Percentiles rank a stretch among this genome's conserved stretches.
Evolutionary conservation across 2,329 filamentous ascomycete species (phyloP).

Genomic region (Stemphylium beticola): DNA sequence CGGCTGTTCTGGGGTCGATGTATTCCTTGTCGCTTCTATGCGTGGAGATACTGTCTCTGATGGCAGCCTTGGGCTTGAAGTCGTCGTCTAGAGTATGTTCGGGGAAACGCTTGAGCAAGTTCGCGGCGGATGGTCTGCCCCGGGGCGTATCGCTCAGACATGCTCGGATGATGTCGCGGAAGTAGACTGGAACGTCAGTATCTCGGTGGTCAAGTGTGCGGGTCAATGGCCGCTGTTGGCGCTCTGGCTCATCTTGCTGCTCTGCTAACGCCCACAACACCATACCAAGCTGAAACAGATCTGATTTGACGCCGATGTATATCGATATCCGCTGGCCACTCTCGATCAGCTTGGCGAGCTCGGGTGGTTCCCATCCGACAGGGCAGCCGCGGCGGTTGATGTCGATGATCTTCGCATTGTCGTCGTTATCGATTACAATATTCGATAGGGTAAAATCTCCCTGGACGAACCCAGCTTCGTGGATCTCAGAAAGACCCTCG

Average conservation of each 20-base stretch:
- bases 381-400: constrained; percentile 98
- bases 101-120: constrained; percentile 62
- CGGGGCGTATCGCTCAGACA: constrained; percentile 80
- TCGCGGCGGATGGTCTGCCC: constrained; percentile 72
- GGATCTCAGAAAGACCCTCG: constrained; percentile 85
- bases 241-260: constrained; percentile 88
- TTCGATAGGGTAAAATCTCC: constrained; percentile 98
- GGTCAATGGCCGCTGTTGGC: constrained; percentile 70
- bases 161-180: constrained; percentile 73
- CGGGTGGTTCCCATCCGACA: constrained; percentile 96
- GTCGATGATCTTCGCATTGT: constrained; percentile 95
- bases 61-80: constrained; percentile 20
- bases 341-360: constrained; percentile 83
- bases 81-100: constrained; percentile 20
- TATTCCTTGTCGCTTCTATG: constrained; percentile 56
- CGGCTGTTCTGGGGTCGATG: constrained; percentile 54
- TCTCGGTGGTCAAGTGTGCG: constrained; percentile 29
- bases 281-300: constrained; percentile 96
- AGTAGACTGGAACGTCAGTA: constrained; percentile 76
- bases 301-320: constrained; percentile 98
- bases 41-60: constrained; percentile 47
- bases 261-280: constrained; percentile 91
- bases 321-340: constrained; percentile 90
- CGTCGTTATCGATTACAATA: constrained; percentile 85
- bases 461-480: constrained; percentile 95